Evolutionary conservation across 2,329 filamentous ascomycete genomes (phyloP).

Genomic region (Microascus cirrosus): DNA sequence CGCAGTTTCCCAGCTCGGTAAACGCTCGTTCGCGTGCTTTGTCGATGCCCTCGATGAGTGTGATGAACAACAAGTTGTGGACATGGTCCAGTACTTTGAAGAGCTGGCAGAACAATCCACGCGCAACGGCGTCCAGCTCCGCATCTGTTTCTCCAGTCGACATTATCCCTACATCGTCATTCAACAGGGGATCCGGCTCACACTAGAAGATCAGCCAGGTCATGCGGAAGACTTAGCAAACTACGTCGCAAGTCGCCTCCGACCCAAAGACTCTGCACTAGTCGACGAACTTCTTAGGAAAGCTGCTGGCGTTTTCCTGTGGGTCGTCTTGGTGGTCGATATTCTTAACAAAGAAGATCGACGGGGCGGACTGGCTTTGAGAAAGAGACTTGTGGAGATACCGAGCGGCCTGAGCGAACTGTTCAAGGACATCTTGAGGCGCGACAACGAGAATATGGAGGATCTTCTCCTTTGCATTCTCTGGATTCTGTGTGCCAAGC

Average conservation of each 20-base stretch:
- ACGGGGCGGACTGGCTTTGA: conserved; percentile 14
- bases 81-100: conserved; percentile 29
- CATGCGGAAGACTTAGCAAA: conserved; percentile 14
- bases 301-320: conserved; percentile 29
- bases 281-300: conserved; percentile 17
- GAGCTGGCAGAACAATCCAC: conserved; percentile 16
- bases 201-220: conserved; percentile 13
- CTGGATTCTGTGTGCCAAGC: conserved; percentile 39
- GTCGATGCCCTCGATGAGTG: conserved; percentile 36
- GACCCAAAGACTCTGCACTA: not conserved
- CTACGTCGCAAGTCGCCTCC: conserved; percentile 10
- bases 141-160: conserved; percentile 27
- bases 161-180: conserved; percentile 21
- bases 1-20: not conserved
- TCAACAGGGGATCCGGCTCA: conserved; percentile 7
- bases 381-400: conserved; percentile 18
- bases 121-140: conserved; percentile 9
- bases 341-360: conserved; percentile 23
- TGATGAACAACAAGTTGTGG: conserved; percentile 21
- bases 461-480: conserved; percentile 33
- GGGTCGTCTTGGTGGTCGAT: conserved; percentile 26
- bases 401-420: conserved; percentile 29
- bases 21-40: conserved; percentile 9
- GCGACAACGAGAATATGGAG: conserved; percentile 29
- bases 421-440: conserved; percentile 37